Base-by-base conservation (phyloP, 2,329 filamentous ascomycete species). In the Aspergillus quadrilineatus region DNA sequence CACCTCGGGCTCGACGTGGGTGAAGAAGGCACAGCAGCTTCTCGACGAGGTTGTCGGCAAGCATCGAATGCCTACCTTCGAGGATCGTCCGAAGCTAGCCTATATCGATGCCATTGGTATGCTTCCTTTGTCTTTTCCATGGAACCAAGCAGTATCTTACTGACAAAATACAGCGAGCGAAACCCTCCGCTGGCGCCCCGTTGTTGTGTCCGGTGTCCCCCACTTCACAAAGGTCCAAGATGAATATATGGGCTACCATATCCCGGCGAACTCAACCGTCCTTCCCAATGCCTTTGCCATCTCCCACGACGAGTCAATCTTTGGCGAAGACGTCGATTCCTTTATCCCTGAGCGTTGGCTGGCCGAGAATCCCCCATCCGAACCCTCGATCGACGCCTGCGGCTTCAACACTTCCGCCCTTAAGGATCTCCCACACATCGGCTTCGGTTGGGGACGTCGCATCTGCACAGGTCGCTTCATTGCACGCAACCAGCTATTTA, bases 131-230 rank as follows among this genome's bases (percentile, higher is more conserved):
- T 22, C 22, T 3, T 22, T 22, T 22, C 22, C 22, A 22, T 22
- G 22, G 22, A 6, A 7, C 4, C 2, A 29, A 29, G 1, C 6
- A 30, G 6, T 46, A 34, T 17, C n/a, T 0, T 43, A 32, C 44
- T 46, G 6, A 46, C 44, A 34, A 32, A 5, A 10, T 22, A 34
- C 32, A 49, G 48, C 48, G 12, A 50, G 48, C 48, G 48, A 50
- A 29, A 50, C 48, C 37, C 48, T 50, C n/a, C 48, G 48, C 6
- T 50, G 48, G 48, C 48, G 48, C 28, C 48, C 48, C 6, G 48
- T 50, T 8, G 48, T 50, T 1, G 48, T 50, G 7, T 7, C n/a
- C 9, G 48, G 48, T 10, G 48, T 50, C 7, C 48, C 48, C 4
- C 48, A 50, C 37, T 42, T 32, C 15, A 50, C 48, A 14, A 50